Conservation (phyloP, 495 filamentous ascomycete genomes). For the Trichoderma gamsii region DNA sequence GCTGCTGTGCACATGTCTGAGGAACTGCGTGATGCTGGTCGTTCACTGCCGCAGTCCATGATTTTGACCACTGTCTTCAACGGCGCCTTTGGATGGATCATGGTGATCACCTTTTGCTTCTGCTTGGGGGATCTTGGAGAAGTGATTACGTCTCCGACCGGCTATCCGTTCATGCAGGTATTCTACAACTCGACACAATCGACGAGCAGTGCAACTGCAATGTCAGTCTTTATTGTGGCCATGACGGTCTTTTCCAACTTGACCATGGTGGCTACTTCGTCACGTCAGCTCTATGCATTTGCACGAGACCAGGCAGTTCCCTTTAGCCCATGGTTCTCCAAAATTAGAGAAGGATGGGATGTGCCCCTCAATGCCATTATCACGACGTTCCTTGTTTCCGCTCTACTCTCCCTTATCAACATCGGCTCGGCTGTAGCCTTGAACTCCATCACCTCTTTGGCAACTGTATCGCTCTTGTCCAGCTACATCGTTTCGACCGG, state of each 20-base stretch:
- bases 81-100: slow-evolving; percentile 35
- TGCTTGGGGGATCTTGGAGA: slow-evolving; percentile 36
- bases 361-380: slow-evolving; percentile 50
- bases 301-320: slow-evolving; percentile 56
- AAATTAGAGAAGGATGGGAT: slow-evolving; percentile 34
- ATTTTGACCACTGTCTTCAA: slow-evolving; percentile 37
- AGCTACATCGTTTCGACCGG: slow-evolving; percentile 42
- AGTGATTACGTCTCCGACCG: slow-evolving; percentile 31
- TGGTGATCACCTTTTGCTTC: slow-evolving; percentile 44
- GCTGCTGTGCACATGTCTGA: slow-evolving; percentile 34
- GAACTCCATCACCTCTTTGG: slow-evolving; percentile 48
- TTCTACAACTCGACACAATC: slow-evolving; percentile 41
- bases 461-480: slow-evolving; percentile 38
- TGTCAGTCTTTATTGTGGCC: slow-evolving; percentile 42
- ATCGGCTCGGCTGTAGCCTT: slow-evolving; percentile 52
- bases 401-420: slow-evolving; percentile 54
- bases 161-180: slow-evolving; percentile 50
- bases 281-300: slow-evolving; percentile 54
- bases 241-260: slow-evolving; percentile 43
- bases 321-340: slow-evolving; percentile 41
- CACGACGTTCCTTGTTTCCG: slow-evolving; percentile 42
- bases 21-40: slow-evolving; percentile 43
- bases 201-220: slow-evolving; percentile 38
- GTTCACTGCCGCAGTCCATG: slow-evolving; percentile 42
- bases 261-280: slow-evolving; percentile 46